A percentile compares a stretch with the other conserved stretches of the same genome.
phyloP scores from a whole-genome alignment of 768 basidiomycete genomes.

The Pisolithus marmoratus region DNA sequence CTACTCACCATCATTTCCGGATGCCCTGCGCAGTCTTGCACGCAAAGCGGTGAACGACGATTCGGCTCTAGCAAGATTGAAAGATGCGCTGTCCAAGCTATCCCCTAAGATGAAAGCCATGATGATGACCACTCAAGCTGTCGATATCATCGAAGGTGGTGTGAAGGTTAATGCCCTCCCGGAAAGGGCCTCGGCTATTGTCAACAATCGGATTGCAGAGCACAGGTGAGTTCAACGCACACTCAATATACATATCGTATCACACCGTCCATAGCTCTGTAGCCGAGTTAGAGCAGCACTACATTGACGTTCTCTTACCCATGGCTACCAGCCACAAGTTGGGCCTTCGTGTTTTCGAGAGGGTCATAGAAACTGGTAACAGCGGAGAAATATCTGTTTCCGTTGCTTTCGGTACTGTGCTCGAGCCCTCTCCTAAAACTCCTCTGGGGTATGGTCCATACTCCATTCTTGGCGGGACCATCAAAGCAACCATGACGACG shows the following conservation, averaged over 20 bases:
- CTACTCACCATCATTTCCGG: slow-evolving; percentile 48
- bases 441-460: slow-evolving; percentile 21
- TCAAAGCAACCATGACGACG: slow-evolving; percentile 28
- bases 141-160: slow-evolving; percentile 57
- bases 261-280: slow-evolving; percentile 9
- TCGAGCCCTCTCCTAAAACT: slow-evolving; percentile 64
- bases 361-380: slow-evolving; percentile 27
- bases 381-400: slow-evolving; percentile 45
- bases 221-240: slow-evolving; percentile 37
- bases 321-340: slow-evolving; percentile 51
- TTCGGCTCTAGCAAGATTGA: slow-evolving; percentile 43
- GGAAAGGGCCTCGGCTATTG: slow-evolving; percentile 56
- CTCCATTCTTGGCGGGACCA: slow-evolving; percentile 22
- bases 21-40: slow-evolving; percentile 40
- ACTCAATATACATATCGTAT: background rate
- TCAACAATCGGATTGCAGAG: slow-evolving; percentile 66
- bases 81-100: slow-evolving; percentile 19
- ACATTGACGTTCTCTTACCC: slow-evolving; percentile 26
- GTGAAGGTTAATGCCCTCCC: slow-evolving; percentile 76
- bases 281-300: slow-evolving; percentile 13
- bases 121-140: slow-evolving; percentile 65
- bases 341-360: slow-evolving; percentile 52
- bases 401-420: slow-evolving; percentile 41
- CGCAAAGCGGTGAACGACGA: slow-evolving; percentile 42
- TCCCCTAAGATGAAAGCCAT: slow-evolving; percentile 37